Evolutionary conservation across 2,329 filamentous ascomycete species (phyloP), one percentile per base, ranked within the genome.

Genomic region (Verticillium nonalfalfae): DNA sequence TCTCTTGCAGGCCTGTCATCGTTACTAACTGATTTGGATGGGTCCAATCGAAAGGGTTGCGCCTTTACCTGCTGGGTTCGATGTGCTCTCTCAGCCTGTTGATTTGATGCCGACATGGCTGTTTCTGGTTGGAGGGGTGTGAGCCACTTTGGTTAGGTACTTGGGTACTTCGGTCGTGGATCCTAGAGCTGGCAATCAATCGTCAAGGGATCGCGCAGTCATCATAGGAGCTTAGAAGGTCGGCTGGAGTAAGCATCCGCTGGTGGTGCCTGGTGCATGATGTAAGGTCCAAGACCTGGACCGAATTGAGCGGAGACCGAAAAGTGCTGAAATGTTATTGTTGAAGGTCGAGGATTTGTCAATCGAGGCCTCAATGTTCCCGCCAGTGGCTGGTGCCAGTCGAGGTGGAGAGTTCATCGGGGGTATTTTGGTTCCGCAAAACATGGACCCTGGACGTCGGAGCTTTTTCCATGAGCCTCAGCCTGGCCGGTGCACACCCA

Each of bases 1-100:
- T 62, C 63, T 59, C 14, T 61, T 35, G 39, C 63, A 65, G 15
- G 63, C 62, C 63, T 65, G 7, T 6, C 14, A n/a, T 11, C 18
- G 34, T 57, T 18, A 57, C 10, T 15, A 13, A 5, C 14, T 18
- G n/a, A 31, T 2, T 11, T 21, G 54, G 1, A 36, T 5, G 7
- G n/a, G 9, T n/a, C 18, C 26, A 15, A 18, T 35, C 4, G 11
- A 4, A 15, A 21, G 45, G 18, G 39, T 3, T 45, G 31, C 9
- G 35, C 7, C 13, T n/a, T 33, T 38, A 57, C 55, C 33, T 57
- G 55, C 21, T 57, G 55, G 11, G n/a, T 57, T 21, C 55, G 34
- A 14, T 35, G 55, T 31, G 34, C 55, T 13, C 7, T 57, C 33
- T 57, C 55, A 18, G 33, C 55, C 9, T 39, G 34, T 7, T 38